Evolutionary conservation across 2,329 filamentous ascomycete species (phyloP).

Genomic region (Lecanosticta acicola): DNA sequence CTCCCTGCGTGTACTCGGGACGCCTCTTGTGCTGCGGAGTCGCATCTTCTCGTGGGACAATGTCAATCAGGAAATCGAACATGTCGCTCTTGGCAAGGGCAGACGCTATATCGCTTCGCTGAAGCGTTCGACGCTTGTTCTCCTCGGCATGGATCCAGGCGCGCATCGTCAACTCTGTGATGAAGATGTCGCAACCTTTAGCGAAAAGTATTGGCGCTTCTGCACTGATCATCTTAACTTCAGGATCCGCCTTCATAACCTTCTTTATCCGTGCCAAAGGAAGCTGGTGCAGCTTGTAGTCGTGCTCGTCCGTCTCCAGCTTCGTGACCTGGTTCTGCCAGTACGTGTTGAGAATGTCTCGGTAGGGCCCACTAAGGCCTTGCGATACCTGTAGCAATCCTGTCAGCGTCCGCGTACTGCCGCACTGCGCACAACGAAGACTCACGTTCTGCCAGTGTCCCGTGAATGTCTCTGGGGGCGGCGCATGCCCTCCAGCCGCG

Average conservation of each 20-base stretch:
- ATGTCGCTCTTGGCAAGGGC: slow-evolving; percentile 96
- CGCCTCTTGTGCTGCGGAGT: slow-evolving; percentile 72
- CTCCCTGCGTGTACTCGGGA: slow-evolving; percentile 33
- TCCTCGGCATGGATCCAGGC: slow-evolving; percentile 99
- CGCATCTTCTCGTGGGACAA: slow-evolving; percentile 92
- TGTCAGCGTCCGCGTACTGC: slow-evolving; percentile 8
- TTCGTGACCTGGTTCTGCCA: slow-evolving; percentile 98
- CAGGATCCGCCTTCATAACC: slow-evolving; percentile 98
- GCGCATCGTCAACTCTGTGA: slow-evolving; percentile 90
- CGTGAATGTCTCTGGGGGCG: slow-evolving; percentile 84
- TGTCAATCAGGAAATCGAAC: slow-evolving; percentile 99
- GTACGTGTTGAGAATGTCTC: slow-evolving; percentile 96
- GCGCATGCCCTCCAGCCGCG: slow-evolving; percentile 78
- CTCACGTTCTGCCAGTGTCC: slow-evolving; percentile 91
- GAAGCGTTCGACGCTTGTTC: slow-evolving; percentile 92
- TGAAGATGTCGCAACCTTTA: slow-evolving; percentile 98
- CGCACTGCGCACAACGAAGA: slow-evolving; percentile 20
- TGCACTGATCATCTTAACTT: slow-evolving; percentile 99
- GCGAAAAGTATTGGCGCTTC: slow-evolving; percentile 97
- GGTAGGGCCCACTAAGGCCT: slow-evolving; percentile 84
- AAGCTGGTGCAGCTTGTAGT: slow-evolving; percentile 97
- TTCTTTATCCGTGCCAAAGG: slow-evolving; percentile 99
- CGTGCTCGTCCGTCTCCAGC: slow-evolving; percentile 88
- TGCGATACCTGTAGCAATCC: slow-evolving; percentile 69
- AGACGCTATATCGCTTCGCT: slow-evolving; percentile 93